Conservation (phyloP, 495 filamentous ascomycete species). For the Annulohypoxylon moriforme region DNA sequence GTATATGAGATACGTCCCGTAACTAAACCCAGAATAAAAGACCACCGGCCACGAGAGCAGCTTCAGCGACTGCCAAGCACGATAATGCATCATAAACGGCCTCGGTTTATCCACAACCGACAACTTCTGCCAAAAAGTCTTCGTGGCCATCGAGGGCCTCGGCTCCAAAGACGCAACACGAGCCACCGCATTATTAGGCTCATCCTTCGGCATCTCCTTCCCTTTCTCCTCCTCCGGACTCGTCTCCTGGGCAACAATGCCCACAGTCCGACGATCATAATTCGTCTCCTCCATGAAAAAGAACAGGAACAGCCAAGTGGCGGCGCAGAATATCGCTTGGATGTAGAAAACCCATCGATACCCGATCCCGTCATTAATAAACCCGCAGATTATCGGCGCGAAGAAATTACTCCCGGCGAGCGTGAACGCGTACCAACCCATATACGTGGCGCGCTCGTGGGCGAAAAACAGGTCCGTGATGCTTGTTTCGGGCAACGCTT, state of each 20-base stretch:
- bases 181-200: constrained; percentile 19
- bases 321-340: constrained; percentile 69
- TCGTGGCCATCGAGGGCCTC: constrained; percentile 36
- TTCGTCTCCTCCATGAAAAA: constrained; percentile 80
- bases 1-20: constrained; percentile 71
- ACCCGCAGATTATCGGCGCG: constrained; percentile 73
- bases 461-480: constrained; percentile 76
- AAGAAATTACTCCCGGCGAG: constrained; percentile 73
- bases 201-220: constrained; percentile 18
- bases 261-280: constrained; percentile 59
- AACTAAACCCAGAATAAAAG: constrained; percentile 74
- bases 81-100: constrained; percentile 62
- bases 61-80: constrained; percentile 51
- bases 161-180: constrained; percentile 53
- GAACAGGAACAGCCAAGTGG: constrained; percentile 68
- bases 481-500: constrained; percentile 69
- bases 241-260: constrained; percentile 39
- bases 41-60: constrained; percentile 71
- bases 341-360: constrained; percentile 75
- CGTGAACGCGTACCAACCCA: constrained; percentile 72
- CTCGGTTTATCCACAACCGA: constrained; percentile 62
- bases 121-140: constrained; percentile 66
- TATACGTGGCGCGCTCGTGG: constrained; percentile 72
- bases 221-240: constrained; percentile 34
- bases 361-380: constrained; percentile 72